Evolutionary conservation across 345 rosid genomes (phyloP), one percentile per base, ranked within the genome.

Genomic region (Eutrema yunnanense): DNA sequence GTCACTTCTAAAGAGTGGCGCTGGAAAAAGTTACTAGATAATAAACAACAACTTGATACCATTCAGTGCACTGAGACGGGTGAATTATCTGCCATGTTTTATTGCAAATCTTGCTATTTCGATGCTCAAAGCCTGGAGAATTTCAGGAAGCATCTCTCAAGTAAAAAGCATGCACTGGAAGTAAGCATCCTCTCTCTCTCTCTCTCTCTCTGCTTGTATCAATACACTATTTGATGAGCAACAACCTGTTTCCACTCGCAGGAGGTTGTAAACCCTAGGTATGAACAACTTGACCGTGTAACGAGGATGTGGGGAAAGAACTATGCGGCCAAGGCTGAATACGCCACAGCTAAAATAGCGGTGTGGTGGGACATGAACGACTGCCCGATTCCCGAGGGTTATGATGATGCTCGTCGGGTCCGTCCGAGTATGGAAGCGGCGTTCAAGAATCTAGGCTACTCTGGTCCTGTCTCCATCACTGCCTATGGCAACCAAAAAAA

Each of bases 401-500:
- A 57, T 46, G 55, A 69, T 57, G 37, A 69, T 57, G 37, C 65
- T 33, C 0, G 47, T 46, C 37, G 4, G 3, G 36, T 69, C 27
- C 65, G 73, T 46, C 43, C 46, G 12, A 43, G 63, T 43, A 4
- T 56, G 3, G 44, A 56, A 58, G 38, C 3, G 3, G 56, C 56
- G 3, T 57, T 69, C 30, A 27, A 37, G 57, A 0, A 48, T 0
- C 55, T 57, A 12, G 56, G 73, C 9, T 69, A 69, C 56, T 8
- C 37, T 22, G 56, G 65, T 34, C 65, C 56, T 69, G 56, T 69
- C 65, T 46, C 65, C 37, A 69, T 69, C 64, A 69, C 65, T 26
- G 65, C 56, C 37, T 34, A 34, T 69, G 65, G 27, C 6, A 10
- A 57, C 47, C 56, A 5, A 8, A 13, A 6, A 13, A 3, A 22